phyloP scores from a whole-genome alignment of 176 grass and related monocot species.

The Raddia distichophylla region DNA sequence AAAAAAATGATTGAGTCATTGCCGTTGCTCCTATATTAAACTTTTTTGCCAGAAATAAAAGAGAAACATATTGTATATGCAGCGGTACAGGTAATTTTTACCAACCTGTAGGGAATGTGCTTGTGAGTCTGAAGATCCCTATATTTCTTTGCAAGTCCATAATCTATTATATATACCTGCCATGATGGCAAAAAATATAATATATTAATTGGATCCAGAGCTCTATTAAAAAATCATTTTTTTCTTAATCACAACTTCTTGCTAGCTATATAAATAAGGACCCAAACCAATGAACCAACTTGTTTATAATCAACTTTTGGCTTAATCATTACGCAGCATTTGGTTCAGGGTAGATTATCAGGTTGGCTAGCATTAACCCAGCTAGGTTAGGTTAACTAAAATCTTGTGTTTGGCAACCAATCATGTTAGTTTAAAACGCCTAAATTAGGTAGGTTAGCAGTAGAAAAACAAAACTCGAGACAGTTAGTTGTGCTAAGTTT shows the following conservation, averaged over 20 bases:
- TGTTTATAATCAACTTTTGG: background rate
- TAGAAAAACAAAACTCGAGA: no score
- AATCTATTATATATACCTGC: constrained; percentile 88
- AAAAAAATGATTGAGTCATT: background rate
- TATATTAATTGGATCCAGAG: background rate
- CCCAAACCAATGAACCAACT: background rate
- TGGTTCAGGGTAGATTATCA: no score
- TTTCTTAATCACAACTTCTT: background rate
- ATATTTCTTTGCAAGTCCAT: constrained; percentile 83
- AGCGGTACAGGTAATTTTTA: background rate
- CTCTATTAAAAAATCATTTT: background rate
- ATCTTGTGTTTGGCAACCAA: no score
- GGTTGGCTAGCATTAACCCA: no score
- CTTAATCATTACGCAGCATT: background rate
- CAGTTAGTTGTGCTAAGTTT: no score
- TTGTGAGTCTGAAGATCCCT: constrained; percentile 80
- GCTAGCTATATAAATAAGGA: background rate
- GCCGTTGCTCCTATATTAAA: background rate
- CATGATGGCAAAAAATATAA: background rate
- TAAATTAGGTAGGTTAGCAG: no score
- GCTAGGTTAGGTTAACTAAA: no score
- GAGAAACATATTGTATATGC: background rate
- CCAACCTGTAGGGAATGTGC: constrained; percentile 81
- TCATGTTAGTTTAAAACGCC: no score
- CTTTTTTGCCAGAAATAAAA: background rate